phyloP scores from a whole-genome alignment of 2,329 filamentous ascomycete species.

The Penicillium frequentans region DNA sequence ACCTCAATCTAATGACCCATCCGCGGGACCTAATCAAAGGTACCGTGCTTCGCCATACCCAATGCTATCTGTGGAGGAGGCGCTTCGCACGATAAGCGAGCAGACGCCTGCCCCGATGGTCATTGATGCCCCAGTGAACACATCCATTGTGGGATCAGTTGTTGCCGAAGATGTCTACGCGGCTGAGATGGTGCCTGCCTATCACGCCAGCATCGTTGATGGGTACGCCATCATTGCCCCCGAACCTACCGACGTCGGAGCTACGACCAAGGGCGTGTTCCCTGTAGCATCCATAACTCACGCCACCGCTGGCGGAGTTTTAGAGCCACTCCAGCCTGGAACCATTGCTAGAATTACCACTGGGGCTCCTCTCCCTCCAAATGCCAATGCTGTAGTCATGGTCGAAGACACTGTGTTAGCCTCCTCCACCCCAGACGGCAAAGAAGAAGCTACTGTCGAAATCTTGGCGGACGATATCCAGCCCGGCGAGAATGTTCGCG shows the following conservation, averaged over 20 bases:
- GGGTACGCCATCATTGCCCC: slow-evolving; percentile 79
- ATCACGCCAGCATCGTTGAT: slow-evolving; percentile 93
- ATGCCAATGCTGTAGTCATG: slow-evolving; percentile 91
- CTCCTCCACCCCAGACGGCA: slow-evolving; percentile 72
- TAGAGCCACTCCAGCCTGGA: slow-evolving; percentile 64
- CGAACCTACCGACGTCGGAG: slow-evolving; percentile 51
- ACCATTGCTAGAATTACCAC: slow-evolving; percentile 91
- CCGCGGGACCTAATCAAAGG: slow-evolving; percentile 63
- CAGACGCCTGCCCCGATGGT: slow-evolving; percentile 67
- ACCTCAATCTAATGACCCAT: slow-evolving; percentile 60
- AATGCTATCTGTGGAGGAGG: slow-evolving; percentile 84
- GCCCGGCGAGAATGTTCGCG: slow-evolving; percentile 82
- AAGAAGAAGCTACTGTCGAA: slow-evolving; percentile 84
- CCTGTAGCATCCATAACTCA: slow-evolving; percentile 86
- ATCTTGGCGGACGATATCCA: slow-evolving; percentile 76
- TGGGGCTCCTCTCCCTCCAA: slow-evolving; percentile 83
- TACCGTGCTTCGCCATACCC: slow-evolving; percentile 87
- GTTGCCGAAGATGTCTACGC: slow-evolving; percentile 81
- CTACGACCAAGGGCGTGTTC: slow-evolving; percentile 72
- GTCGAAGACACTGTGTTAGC: slow-evolving; percentile 87
- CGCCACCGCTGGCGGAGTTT: slow-evolving; percentile 69
- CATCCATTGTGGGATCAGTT: slow-evolving; percentile 70
- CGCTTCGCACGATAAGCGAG: slow-evolving; percentile 69
- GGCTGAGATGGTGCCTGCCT: slow-evolving; percentile 82
- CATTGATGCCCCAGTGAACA: slow-evolving; percentile 61